Conservation (phyloP, 73 alveolate species). For the Tetrahymena malaccensis region DNA sequence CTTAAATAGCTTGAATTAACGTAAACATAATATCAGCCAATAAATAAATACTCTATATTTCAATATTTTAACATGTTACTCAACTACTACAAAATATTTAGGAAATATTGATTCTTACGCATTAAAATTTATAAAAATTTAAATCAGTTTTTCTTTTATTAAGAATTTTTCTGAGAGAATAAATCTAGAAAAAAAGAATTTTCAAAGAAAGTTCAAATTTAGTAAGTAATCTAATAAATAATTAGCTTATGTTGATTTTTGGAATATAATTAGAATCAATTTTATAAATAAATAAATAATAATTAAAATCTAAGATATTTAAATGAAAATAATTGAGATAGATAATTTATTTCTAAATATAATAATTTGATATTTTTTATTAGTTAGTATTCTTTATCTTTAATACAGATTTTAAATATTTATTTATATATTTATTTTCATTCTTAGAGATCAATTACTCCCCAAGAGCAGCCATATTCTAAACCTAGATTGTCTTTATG, state of each 20-base stretch:
- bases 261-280: neutral
- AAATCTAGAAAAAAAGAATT: neutral
- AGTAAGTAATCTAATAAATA: neutral
- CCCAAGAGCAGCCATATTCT: slow-evolving; percentile 58
- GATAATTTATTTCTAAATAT: too few species aligned
- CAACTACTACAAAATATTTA: too few species aligned
- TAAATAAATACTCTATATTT: too few species aligned
- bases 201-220: neutral
- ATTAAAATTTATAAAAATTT: too few species aligned
- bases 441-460: slow-evolving; percentile 19
- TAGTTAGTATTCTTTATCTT: too few species aligned
- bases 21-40: neutral
- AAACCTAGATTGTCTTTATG: slow-evolving; percentile 63
- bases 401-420: neutral
- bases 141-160: neutral
- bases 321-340: too few species aligned
- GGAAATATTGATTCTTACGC: too few species aligned
- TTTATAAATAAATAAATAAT: too few species aligned
- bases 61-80: too few species aligned
- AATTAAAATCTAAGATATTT: too few species aligned
- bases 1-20: neutral
- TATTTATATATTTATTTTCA: too few species aligned
- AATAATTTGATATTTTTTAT: too few species aligned
- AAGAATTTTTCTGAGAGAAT: neutral
- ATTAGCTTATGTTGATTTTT: neutral